These are phyloP conservation scores for Radiomyces spectabilis DNA, from an alignment of 192 early-diverging fungal genomes.

Conservation along the genomic window DNA sequence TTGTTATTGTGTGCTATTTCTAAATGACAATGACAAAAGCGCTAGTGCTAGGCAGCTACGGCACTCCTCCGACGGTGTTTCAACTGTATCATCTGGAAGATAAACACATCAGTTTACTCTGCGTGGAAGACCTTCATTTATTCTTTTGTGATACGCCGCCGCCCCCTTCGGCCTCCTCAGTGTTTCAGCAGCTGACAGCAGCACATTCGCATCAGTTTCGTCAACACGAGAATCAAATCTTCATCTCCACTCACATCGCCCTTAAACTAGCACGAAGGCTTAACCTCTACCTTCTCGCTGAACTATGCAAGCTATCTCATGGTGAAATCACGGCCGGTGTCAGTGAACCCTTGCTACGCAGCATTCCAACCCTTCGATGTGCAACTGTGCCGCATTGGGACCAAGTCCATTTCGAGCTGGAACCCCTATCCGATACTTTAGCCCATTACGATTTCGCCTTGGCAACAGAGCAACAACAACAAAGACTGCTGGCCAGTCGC, in stretches of 20 bases:
- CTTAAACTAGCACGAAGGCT: conserved; percentile 2
- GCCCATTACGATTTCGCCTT: too few species aligned
- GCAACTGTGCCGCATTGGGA: neutral
- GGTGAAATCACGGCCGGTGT: conserved; percentile 6
- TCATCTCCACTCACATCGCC: neutral
- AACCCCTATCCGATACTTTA: neutral
- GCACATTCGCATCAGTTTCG: conserved; percentile 1
- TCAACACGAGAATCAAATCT: neutral
- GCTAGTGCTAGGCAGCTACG: conserved; percentile 1
- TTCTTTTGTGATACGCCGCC: conserved; percentile 1
- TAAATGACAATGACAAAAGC: neutral
- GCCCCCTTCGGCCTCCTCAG: neutral
- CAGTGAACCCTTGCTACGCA: conserved; percentile 2
- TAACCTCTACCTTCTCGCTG: conserved; percentile 9
- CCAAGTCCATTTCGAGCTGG: neutral
- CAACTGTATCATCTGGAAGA: neutral
- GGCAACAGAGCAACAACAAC: too few species aligned
- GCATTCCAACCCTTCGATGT: neutral
- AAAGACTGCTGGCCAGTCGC: too few species aligned
- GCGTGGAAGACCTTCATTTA: neutral
- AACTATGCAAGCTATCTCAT: conserved; percentile 11
- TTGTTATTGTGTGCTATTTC: too few species aligned
- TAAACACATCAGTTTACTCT: conserved; percentile 2
- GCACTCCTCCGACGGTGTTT: neutral
- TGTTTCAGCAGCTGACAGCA: neutral